A percentile compares a stretch with the other conserved stretches of the same genome.
Conservation (phyloP, 1,139 yeast species). For the Yamadazyma taylorii region DNA sequence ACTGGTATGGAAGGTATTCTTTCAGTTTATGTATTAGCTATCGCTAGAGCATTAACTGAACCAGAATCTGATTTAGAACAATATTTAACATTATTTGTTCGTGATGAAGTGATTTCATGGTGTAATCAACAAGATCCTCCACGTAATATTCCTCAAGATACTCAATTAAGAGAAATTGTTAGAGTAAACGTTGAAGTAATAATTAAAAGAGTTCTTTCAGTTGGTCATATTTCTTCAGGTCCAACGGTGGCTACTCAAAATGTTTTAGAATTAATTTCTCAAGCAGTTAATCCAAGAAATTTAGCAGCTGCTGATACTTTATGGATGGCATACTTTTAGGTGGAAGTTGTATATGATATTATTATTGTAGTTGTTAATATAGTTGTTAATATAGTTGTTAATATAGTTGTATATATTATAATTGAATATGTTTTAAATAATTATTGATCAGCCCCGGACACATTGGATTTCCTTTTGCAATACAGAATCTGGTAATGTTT, state of each 20-base stretch:
- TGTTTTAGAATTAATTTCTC: constrained; percentile 85
- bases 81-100: constrained; percentile 84
- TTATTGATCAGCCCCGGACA: constrained; percentile 3
- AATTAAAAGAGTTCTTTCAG: constrained; percentile 61
- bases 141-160: constrained; percentile 67
- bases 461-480: constrained; percentile 2
- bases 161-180: constrained; percentile 84
- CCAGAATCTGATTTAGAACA: constrained; percentile 90
- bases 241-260: constrained; percentile 88
- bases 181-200: constrained; percentile 85
- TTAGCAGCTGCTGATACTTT: constrained; percentile 89
- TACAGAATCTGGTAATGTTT: neutral
- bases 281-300: constrained; percentile 94
- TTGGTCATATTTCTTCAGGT: constrained; percentile 78
- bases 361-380: too few species aligned
- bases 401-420: constrained; percentile 3
- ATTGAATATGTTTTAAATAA: constrained; percentile 1
- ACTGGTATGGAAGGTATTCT: constrained; percentile 89
- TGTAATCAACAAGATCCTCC: constrained; percentile 77
- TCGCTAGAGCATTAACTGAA: constrained; percentile 85
- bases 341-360: neutral
- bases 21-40: constrained; percentile 79
- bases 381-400: too few species aligned
- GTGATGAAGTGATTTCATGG: constrained; percentile 96
- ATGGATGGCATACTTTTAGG: constrained; percentile 91